Base-by-base conservation (phyloP, 2,329 filamentous ascomycete species). In the Catunica adiposa region DNA sequence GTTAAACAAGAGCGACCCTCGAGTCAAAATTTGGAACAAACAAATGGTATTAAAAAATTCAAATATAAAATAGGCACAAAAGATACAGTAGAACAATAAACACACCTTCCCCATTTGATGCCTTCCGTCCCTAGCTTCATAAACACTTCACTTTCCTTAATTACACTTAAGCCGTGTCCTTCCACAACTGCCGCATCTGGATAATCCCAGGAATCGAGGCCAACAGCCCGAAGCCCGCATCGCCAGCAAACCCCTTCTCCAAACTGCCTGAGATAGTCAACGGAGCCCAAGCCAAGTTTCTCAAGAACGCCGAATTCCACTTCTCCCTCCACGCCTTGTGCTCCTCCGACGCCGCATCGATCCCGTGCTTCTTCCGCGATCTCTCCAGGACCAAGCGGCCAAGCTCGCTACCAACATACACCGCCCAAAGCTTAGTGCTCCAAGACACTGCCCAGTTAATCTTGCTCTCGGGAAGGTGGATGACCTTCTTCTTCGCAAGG, bases 191-290 rank as follows among this genome's bases (percentile, higher is more conserved):
- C 53, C 64, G 61, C 61, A 71, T 67, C 63, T 69, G 65, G 52
- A 72, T 65, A 3, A 67, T 58, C 0, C 69, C 69, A 5, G 70
- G 68, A 3, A 72, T 62, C 31, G 62, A 64, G 1, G 65, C 70
- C 51, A 70, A 58, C 42, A 65, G 2, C 2, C 66, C 64, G 9
- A 71, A 60, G 3, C 62, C 60, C 20, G 61, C 59, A 37, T 71
- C 69, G 34, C 61, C 61, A 40, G 71, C 61, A 48, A 62, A 60
- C 5, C 85, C 86, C 56, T 77, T 71, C 59, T 85, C 80, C 42
- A 83, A 67, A 63, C 86, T 84, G 83, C 86, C 95, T 70, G 96
- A 88, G 25, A 90, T 64, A 59, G 86, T 90, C 65, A 94, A 72
- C 31, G 89, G 88, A 56, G 85, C 80, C 80, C 86, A 94, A 31